These are phyloP conservation scores for Vitis hybrid DNA, from an alignment of 177 flowering plant species.

Conservation along the genomic window DNA sequence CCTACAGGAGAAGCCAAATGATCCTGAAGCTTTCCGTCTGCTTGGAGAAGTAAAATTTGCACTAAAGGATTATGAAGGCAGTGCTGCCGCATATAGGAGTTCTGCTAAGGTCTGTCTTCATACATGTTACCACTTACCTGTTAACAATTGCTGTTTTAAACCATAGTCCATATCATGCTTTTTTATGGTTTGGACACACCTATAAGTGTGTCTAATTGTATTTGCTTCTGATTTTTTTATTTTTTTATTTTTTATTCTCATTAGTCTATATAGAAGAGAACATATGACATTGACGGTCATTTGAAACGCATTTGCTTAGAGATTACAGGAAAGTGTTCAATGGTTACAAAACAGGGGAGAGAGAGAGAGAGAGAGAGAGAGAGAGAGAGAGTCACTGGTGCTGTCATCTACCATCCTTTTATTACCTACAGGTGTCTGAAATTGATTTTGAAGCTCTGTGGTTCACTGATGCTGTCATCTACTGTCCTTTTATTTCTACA, in stretches of 20 bases:
- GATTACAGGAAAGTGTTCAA: no score
- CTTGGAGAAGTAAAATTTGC: slow-evolving; percentile 88
- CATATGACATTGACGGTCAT: no score
- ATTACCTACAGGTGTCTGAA: slow-evolving; percentile 48
- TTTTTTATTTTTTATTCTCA: not conserved
- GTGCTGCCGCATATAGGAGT: slow-evolving; percentile 70
- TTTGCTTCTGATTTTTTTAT: not conserved
- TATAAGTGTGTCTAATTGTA: not conserved
- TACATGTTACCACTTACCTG: not conserved
- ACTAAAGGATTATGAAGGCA: slow-evolving; percentile 85
- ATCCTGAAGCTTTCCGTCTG: slow-evolving; percentile 80
- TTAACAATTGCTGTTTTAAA: not conserved
- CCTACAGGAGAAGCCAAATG: slow-evolving; percentile 64
- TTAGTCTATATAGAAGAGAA: not conserved
- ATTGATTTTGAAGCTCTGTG: slow-evolving; percentile 69
- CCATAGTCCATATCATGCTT: not conserved
- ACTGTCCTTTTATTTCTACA: slow-evolving; percentile 22
- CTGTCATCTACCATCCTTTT: not conserved
- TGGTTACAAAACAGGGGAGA: no score
- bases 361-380: no score
- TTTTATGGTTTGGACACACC: not conserved
- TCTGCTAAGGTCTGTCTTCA: slow-evolving; percentile 56
- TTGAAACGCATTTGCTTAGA: no score
- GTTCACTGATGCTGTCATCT: not conserved
- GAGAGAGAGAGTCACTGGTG: no score